Percentiles rank a stretch among this genome's conserved stretches.
Conservation (phyloP, 768 basidiomycete species). For the Trametes maxima region DNA sequence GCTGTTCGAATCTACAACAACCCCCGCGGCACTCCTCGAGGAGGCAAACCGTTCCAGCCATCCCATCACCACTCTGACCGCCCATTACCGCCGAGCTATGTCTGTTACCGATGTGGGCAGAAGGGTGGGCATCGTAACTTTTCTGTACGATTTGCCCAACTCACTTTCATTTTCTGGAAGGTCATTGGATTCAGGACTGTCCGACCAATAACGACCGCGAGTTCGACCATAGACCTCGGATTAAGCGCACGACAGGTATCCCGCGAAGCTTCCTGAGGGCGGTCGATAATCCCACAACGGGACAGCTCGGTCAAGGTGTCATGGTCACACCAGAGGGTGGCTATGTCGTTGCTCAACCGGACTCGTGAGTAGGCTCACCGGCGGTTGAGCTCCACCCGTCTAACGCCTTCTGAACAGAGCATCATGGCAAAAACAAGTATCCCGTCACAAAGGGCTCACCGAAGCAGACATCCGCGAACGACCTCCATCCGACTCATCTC, state of each 20-base stretch:
- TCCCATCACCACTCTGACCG: constrained; percentile 64
- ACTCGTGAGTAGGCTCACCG: constrained; percentile 64
- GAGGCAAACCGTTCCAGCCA: constrained; percentile 58
- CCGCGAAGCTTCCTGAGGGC: constrained; percentile 97
- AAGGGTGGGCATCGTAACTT: constrained; percentile 63
- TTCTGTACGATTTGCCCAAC: not conserved
- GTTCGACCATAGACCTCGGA: constrained; percentile 90
- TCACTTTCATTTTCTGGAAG: constrained; percentile 43
- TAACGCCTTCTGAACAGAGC: constrained; percentile 49
- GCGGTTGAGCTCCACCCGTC: not conserved
- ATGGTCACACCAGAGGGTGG: constrained; percentile 99
- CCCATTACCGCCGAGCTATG: constrained; percentile 92
- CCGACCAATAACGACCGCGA: constrained; percentile 97
- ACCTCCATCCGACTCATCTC: constrained; percentile 72
- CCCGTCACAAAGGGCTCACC: constrained; percentile 77
- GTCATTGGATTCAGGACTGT: constrained; percentile 99
- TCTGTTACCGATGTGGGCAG: constrained; percentile 97
- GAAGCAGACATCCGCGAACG: constrained; percentile 89
- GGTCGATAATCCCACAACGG: constrained; percentile 82
- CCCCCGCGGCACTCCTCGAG: constrained; percentile 62
- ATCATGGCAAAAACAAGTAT: constrained; percentile 93
- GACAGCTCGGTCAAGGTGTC: constrained; percentile 77
- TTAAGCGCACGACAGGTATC: constrained; percentile 98
- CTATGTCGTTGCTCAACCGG: constrained; percentile 96
- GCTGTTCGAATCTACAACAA: constrained; percentile 66